Evolutionary conservation across 2,329 filamentous ascomycete species (phyloP), one percentile per base, ranked within the genome.

Genomic region (Fusarium caatingaense): DNA sequence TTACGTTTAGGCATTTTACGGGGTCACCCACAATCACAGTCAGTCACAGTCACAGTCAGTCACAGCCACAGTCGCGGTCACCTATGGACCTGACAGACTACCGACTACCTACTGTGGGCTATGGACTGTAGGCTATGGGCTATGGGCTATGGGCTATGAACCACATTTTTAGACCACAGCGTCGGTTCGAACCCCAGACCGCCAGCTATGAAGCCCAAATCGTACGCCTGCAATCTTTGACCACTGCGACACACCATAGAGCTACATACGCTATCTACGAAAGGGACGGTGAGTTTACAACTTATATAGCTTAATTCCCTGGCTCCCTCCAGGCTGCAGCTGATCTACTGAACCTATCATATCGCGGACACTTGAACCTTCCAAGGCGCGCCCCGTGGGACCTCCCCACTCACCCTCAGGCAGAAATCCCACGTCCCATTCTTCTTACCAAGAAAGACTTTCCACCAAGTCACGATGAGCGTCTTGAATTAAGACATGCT

Each of bases 351-450:
- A 18, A 4, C 18, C 34, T n/a, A 37, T n/a, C 34, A 37, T 1
- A 37, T 12, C 6, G 3, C 0, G 6, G 18, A 0, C 2, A 4
- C 34, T 0, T 4, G 6, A 37, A n/a, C 18, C 6, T n/a, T 37
- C 9, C 9, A 12, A 12, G 3, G 11, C 3, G 18, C 4, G 10
- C 9, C 5, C 10, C 18, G n/a, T n/a, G 34, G 7, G 0, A n/a
- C 1, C 16, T 11, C 8, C 34, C 34, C 34, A 37, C 18, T 5
- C 34, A 7, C 3, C 18, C 18, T 37, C 18, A 12, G 34, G 18
- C 18, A n/a, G 34, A 5, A 4, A n/a, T n/a, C 10, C 10, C 18
- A 7, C 34, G 5, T 37, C 18, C 18, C 9, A 37, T 16, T 15
- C 30, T 16, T 15, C 30, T 2, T 8, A 32, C 30, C 15, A 32